phyloP scores from a whole-genome alignment of 345 rosid genomes.

The Microthlaspi erraticum region DNA sequence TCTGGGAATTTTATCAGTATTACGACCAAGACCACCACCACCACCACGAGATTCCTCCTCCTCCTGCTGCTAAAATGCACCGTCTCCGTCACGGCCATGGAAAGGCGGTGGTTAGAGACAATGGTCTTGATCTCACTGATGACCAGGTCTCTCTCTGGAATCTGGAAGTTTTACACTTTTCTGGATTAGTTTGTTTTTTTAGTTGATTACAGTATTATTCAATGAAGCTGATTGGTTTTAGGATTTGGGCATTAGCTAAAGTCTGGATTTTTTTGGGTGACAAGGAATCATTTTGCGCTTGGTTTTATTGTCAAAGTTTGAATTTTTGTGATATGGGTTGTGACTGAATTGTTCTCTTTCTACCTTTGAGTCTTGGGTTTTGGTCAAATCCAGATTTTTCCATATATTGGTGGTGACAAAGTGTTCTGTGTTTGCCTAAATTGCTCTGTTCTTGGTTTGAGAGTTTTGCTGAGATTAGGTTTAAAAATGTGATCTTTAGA shows the following conservation, averaged over 20 bases:
- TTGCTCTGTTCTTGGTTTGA: conserved; percentile 27
- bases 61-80: conserved; percentile 63
- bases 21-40: conserved; percentile 30
- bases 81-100: conserved; percentile 55
- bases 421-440: neutral
- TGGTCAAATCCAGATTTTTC: conserved; percentile 3
- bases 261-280: conserved; percentile 15
- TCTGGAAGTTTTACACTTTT: no score
- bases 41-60: conserved; percentile 34
- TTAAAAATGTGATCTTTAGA: conserved; percentile 9
- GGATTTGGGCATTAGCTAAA: conserved; percentile 19
- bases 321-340: conserved; percentile 21
- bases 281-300: neutral
- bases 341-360: conserved; percentile 8
- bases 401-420: neutral
- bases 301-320: conserved; percentile 31
- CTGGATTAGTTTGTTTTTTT: neutral
- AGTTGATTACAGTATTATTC: neutral
- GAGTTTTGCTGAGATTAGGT: conserved; percentile 24
- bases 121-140: conserved; percentile 66
- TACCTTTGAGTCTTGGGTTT: neutral
- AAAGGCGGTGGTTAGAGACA: conserved; percentile 51
- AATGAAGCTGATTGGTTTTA: conserved; percentile 17
- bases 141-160: no score
- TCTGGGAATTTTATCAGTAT: conserved; percentile 64